Percentiles rank a stretch among this genome's conserved stretches.
These are phyloP conservation scores for Colletotrichum echinochloae DNA, from an alignment of 2,329 filamentous ascomycete species.

Conservation along the genomic window DNA sequence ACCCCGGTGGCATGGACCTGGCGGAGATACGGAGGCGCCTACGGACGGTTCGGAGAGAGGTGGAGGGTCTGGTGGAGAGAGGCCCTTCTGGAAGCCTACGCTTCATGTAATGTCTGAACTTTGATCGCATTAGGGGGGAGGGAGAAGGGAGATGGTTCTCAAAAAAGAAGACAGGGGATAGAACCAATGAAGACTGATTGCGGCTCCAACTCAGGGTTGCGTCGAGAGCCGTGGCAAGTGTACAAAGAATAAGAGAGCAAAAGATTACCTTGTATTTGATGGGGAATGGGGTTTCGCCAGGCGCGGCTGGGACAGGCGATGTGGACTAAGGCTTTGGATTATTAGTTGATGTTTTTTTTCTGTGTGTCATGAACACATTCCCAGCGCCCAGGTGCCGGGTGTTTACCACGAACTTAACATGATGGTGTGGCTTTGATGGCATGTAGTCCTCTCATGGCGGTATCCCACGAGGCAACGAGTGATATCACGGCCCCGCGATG, in stretches of 20 bases:
- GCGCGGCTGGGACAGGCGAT: conserved; percentile 39
- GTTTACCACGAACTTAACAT: background rate
- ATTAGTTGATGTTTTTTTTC: conserved; percentile 25
- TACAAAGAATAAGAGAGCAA: conserved; percentile 33
- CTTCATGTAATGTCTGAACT: conserved; percentile 54
- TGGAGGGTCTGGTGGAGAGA: conserved; percentile 58
- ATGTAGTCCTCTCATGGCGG: background rate
- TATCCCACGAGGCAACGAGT: background rate
- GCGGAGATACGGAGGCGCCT: conserved; percentile 58
- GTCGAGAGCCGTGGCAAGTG: conserved; percentile 1
- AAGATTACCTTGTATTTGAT: conserved; percentile 29
- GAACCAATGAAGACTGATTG: conserved; percentile 24
- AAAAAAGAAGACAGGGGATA: background rate
- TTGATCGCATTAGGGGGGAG: background rate
- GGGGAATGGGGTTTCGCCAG: conserved; percentile 28
- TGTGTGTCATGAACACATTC: conserved; percentile 2
- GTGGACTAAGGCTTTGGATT: conserved; percentile 39
- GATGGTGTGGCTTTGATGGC: background rate
- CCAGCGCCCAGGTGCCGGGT: conserved; percentile 3
- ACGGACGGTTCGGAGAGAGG: conserved; percentile 57
- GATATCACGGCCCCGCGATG: background rate
- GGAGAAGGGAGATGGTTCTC: background rate
- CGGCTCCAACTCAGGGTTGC: background rate
- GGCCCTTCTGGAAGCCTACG: conserved; percentile 58
- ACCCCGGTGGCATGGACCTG: conserved; percentile 60